Evolutionary conservation across 768 basidiomycete species (phyloP), one percentile per base, ranked within the genome.

Genomic region (Cyathus striatus): DNA sequence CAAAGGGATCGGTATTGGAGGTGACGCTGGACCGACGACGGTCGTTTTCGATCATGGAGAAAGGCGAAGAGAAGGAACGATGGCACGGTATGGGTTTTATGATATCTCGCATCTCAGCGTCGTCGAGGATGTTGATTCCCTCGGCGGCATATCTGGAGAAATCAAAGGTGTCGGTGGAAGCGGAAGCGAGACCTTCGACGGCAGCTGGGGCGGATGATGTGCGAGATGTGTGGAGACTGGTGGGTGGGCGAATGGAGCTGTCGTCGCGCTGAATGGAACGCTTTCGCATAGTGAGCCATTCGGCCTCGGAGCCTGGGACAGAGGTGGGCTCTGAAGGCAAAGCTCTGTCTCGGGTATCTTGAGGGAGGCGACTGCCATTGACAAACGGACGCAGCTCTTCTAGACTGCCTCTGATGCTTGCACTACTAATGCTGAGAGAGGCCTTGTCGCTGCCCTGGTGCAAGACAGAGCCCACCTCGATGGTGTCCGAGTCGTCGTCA

Each of bases 231-330:
- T n/a, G n/a, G n/a, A n/a, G n/a, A n/a, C n/a, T n/a, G n/a, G n/a
- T n/a, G n/a, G n/a, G n/a, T n/a, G n/a, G n/a, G 37, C 22, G 17
- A 34, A 26, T 6, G 32, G 10, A 7, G 35, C 10, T 6, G 20
- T 22, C 33, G 10, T 43, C 64, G 41, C 52, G 62, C 20, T 56
- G 60, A 41, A 56, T 56, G 13, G 54, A 65, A 27, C 69, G 70
- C 18, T 65, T 74, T 46, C 72, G 70, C n/a, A 78, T 52, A 30
- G 69, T 68, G 47, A 64, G 67, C 79, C 79, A 80, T 55, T 82
- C 81, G 24, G 66, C 68, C 43, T 76, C 76, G 27, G 72, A 79
- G 44, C 68, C 68, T 14, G 83, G 75, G 5, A 76, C 68, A 21
- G 68, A 69, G 18, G 61, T 58, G 9, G 68, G 64, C 9, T 63